A percentile compares a stretch with the other conserved stretches of the same genome.
These are phyloP conservation scores for Colletotrichum orchidophilum DNA, from an alignment of 2,329 filamentous ascomycete species.

Conservation along the genomic window DNA sequence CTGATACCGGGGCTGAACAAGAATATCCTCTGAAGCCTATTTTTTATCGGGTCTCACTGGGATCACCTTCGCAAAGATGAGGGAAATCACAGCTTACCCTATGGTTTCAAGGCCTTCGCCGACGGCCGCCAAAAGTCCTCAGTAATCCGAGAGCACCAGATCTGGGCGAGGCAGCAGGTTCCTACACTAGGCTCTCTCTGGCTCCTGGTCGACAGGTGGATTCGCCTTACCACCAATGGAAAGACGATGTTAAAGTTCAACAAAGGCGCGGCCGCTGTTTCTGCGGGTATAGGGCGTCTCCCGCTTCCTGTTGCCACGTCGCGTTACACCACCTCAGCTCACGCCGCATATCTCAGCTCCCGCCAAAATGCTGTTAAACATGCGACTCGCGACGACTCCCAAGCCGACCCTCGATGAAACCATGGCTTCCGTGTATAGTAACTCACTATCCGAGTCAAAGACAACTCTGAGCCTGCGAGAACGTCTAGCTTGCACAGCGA, in stretches of 20 bases:
- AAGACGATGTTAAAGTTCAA: not conserved
- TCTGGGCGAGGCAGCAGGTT: not conserved
- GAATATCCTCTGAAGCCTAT: not conserved
- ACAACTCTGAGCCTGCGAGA: too few relatives aligned
- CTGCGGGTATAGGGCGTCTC: not conserved
- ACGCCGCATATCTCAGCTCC: not conserved
- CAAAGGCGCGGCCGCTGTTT: not conserved
- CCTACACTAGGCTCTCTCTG: not conserved
- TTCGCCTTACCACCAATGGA: not conserved
- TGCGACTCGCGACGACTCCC: not conserved
- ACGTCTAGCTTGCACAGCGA: too few relatives aligned
- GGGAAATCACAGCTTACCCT: not conserved
- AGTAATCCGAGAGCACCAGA: not conserved
- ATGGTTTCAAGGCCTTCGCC: not conserved
- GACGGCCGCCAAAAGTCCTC: not conserved
- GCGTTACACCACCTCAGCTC: not conserved
- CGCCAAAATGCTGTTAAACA: too few relatives aligned
- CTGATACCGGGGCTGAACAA: not conserved
- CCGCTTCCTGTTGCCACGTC: not conserved
- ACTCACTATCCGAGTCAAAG: too few relatives aligned
- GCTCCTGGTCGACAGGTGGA: not conserved
- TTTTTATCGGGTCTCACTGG: not conserved
- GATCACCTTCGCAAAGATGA: not conserved
- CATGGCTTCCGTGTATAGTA: too few relatives aligned
- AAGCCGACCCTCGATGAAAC: not conserved